Base-by-base conservation (phyloP, 352 stramenopile genomes). In the Globisporangium canariense region DNA sequence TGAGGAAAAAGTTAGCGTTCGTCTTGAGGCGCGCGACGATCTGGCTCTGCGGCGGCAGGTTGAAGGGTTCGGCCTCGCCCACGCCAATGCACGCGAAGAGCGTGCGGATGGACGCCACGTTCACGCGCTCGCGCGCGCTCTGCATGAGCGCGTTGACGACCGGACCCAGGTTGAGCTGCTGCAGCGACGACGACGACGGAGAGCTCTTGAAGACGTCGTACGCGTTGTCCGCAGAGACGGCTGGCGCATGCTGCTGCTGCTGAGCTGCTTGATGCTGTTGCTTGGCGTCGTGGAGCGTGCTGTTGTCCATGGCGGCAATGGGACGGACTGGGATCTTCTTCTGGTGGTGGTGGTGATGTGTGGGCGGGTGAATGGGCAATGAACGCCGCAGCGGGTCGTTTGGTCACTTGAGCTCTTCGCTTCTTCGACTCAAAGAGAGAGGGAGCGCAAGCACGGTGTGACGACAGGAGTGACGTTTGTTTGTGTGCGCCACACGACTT, bases 1-100 rank as follows among this genome's bases (percentile, higher is more conserved):
- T 83, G 61, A 90, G 61, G 57, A 90, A 93, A 66, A 79, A 93
- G 66, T 77, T 76, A 60, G 70, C 71, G 76, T 93, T 93, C 32
- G 72, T 81, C 64, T 79, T 81, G 64, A 93, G 74, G n/a, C 81
- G 81, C 66, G 60, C 36, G 45, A 82, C 28, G 58, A 80, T 76
- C 54, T 83, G 74, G 18, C 74, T 66, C 61, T 82, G 73, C 25
- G 73, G 67, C 11, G 81, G 81, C 58, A 89, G 11, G 13, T 72
- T 85, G 70, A 91, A 90, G 36, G 83, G 81, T 59, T 74, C 59
- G 40, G 69, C 72, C 57, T 93, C 83, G 58, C 83, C 81, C 13
- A 89, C 66, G 55, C 83, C 83, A 8, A 81, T 70, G 69, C 81
- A 89, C 62, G 77, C 87, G 58, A 85, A 76, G 58, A 90, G 76